Evolutionary conservation across 257 asterid genomes (phyloP).

Genomic region (Striga asiatica): DNA sequence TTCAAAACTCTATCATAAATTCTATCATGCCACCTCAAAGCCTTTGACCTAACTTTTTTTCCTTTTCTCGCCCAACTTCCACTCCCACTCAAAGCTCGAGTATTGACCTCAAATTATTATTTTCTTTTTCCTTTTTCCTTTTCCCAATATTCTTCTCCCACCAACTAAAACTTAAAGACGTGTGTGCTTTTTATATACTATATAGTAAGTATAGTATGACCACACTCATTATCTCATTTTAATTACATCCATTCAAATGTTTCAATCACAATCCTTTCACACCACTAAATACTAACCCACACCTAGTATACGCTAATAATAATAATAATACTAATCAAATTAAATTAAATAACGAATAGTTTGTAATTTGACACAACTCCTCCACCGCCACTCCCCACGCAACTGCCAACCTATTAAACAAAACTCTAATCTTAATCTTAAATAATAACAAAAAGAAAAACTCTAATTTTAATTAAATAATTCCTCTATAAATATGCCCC

Average conservation of each 20-base stretch:
- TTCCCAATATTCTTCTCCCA: background rate
- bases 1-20: too few relatives aligned
- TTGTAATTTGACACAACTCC: conserved; percentile 22
- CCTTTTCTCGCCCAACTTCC: conserved; percentile 12
- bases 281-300: background rate
- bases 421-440: too few relatives aligned
- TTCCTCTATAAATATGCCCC: too few relatives aligned
- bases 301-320: too few relatives aligned
- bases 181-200: conserved; percentile 9
- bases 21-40: background rate
- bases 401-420: conserved; percentile 58
- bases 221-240: background rate
- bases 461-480: too few relatives aligned
- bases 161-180: conserved; percentile 8
- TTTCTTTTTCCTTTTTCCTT: background rate
- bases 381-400: conserved; percentile 75
- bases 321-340: too few relatives aligned
- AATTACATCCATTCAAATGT: too few relatives aligned
- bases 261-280: conserved; percentile 3
- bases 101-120: conserved; percentile 18
- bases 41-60: background rate
- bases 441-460: too few relatives aligned
- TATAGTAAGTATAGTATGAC: background rate
- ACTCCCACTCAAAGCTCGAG: conserved; percentile 23
- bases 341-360: background rate